Base-by-base conservation (phyloP, 805 yeast genomes). In the Lipomyces oligophaga region DNA sequence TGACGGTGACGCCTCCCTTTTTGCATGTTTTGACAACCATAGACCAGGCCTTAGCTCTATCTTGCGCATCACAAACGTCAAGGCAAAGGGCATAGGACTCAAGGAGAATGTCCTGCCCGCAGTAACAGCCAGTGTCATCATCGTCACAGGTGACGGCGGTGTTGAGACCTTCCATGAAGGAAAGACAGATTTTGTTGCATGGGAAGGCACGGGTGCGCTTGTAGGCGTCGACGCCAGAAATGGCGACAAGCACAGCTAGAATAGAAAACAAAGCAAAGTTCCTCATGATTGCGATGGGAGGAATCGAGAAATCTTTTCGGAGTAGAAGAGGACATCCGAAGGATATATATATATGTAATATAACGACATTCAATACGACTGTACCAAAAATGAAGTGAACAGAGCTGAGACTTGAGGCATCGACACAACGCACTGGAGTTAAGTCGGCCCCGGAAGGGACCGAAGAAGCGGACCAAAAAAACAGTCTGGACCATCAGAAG, bases 61-160 rank as follows among this genome's bases (percentile, higher is more conserved):
- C 45, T 18, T 30, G 31, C n/a, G 22, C 41, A 10, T 16, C 7
- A 32, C 55, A 50, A 15, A 28, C 27, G 11, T 38, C 34, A 13
- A 47, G 20, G 21, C 52, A 42, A 16, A 50, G 26, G 2, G 51
- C 51, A 24, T 38, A 49, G 5, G 51, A 43, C 32, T 44, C 47
- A 21, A 45, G 32, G 38, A 41, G 46, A 19, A 45, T 26, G 18
- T 15, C 33, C 8, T 39, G 33, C 10, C 35, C 28, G 36, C 54
- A 49, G 15, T 21, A n/a, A 34, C 54, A 49, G 11, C 43, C 34
- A 24, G 41, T 41, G 30, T 43, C 41, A 16, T 25, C 10, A 3
- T 43, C 31, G 18, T 37, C 36, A 38, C 47, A 43, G 25, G 16
- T 34, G 25, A 31, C 21, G 20, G 24, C 47, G 22, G 47, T 43